Percentiles rank a stretch among this genome's conserved stretches.
phyloP scores from a whole-genome alignment of 139 green algal genomes.

The Coelastrella sp. region DNA sequence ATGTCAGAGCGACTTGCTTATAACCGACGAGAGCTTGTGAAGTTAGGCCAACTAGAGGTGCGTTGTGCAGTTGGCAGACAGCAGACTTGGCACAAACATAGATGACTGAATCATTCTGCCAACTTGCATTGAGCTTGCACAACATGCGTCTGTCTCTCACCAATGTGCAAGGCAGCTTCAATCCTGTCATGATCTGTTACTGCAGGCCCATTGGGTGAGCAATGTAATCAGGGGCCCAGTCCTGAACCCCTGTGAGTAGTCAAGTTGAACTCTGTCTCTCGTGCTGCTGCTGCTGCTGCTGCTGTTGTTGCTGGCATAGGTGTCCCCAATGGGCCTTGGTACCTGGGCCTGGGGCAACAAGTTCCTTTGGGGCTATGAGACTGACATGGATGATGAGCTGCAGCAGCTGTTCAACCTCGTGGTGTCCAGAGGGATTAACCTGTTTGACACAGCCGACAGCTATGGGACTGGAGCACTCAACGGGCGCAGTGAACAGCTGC shows the following conservation, averaged over 20 bases:
- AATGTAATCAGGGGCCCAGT: too few species aligned
- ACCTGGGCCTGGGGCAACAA: conserved; percentile 85
- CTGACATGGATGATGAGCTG: conserved; percentile 90
- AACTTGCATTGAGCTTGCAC: too few species aligned
- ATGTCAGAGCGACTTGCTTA: conserved; percentile 23
- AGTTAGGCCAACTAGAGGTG: conserved; percentile 3
- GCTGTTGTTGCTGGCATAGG: conserved; percentile 19
- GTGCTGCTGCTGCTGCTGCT: not conserved
- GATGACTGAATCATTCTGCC: too few species aligned
- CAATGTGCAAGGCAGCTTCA: too few species aligned
- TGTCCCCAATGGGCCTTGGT: conserved; percentile 80
- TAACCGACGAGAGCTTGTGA: conserved; percentile 23
- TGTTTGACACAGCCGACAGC: conserved; percentile 78
- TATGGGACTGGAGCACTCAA: conserved; percentile 82
- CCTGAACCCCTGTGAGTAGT: too few species aligned
- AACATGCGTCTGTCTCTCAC: too few species aligned
- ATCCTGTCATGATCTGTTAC: too few species aligned
- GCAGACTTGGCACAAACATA: too few species aligned
- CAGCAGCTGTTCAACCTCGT: conserved; percentile 90
- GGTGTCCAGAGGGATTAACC: conserved; percentile 78
- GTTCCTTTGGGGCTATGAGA: conserved; percentile 92
- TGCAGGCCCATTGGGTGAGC: too few species aligned
- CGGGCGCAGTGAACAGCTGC: conserved; percentile 65
- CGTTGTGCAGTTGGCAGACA: not conserved
- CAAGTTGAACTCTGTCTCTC: not conserved